Evolutionary conservation across 2,329 filamentous ascomycete species (phyloP), one percentile per base, ranked within the genome.

Genomic region (Curvularia verruculosa): DNA sequence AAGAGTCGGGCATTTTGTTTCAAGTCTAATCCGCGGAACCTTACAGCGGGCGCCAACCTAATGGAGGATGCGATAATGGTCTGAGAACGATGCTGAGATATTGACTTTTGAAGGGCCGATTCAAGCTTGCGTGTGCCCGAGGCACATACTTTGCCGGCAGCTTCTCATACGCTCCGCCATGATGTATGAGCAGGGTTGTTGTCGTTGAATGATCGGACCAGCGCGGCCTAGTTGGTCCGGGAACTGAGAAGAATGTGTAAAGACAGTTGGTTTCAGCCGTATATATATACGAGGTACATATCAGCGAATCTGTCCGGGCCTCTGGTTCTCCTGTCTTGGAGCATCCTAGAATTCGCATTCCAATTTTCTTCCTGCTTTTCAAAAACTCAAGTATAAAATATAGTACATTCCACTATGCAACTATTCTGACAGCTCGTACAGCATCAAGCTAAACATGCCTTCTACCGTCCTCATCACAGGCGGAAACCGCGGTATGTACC

Each of bases 391-490:
- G 26, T 46, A 29, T 6, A 3, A 31, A 31, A 3, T 13, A 19
- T 15, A 3, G n/a, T 31, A 12, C 8, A 19, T 45, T 2, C 15
- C n/a, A 5, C 7, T 29, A 29, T 12, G 9, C 8, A 29, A 7
- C 24, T 45, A 19, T 7, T 18, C 10, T 19, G 2, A 13, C n/a
- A 19, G 4, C n/a, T 31, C 21, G n/a, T 28, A 6, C 12, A 46
- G 10, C 44, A 26, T 5, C n/a, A 28, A 19, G 13, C 2, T 23
- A 49, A 49, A 37, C 9, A 49, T 49, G 31, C 31, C 29, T 13
- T 54, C 28, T 8, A 58, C 39, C 4, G 58, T 72, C 39, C 64
- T 77, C 36, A 66, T 77, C 52, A 75, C 72, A 9, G 74, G 73
- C 18, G 70, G 61, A 41, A 74, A 67, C 53, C 65, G 71, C 63